Evolutionary conservation across 169 alveolate species (phyloP), one percentile per base, ranked within the genome.

Genomic region (Eimeria acervulina): DNA sequence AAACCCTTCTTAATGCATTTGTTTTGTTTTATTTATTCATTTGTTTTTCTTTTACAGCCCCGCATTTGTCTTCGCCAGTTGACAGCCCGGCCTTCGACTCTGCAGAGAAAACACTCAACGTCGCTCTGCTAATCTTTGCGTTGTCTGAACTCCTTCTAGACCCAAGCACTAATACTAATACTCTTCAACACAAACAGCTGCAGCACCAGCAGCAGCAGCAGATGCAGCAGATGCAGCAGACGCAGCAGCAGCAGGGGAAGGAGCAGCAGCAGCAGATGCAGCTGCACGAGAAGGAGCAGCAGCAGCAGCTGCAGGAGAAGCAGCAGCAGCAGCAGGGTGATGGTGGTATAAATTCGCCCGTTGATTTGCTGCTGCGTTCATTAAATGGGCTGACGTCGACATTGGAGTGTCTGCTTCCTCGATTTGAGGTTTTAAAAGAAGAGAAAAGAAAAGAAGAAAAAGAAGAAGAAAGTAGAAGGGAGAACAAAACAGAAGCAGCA

Each of bases 401-500:
- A 36, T 91, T 68, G 7, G 95, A 91, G 51, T 91, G 74, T 47
- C 47, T 91, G 83, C 55, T 66, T 17, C 95, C 95, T 28, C 80
- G 90, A 19, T 80, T 80, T 42, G 63, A 63, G 28, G n/a, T 40
- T 15, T 40, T 80, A n/a, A 15, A 0, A n/a, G 38, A 80, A n/a
- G 38, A 80, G 0, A 33, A 38, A 23, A 28, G 5, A 0, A 80
- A 80, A 38, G 90, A 13, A 23, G 17, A 23, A 66, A 28, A 23
- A 26, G 76, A 23, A 26, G 76, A 23, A 26, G 70, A 23, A 19
- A 26, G 90, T 26, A 6, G 4, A 63, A 23, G 26, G 66, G 40
- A 42, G 40, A n/a, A n/a, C n/a, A n/a, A n/a, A n/a, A n/a, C n/a
- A n/a, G n/a, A n/a, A n/a, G n/a, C n/a, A n/a, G 6, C 66, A 26